These are phyloP conservation scores for Cadophora gregata DNA, from an alignment of 2,329 filamentous ascomycete species.

Conservation along the genomic window DNA sequence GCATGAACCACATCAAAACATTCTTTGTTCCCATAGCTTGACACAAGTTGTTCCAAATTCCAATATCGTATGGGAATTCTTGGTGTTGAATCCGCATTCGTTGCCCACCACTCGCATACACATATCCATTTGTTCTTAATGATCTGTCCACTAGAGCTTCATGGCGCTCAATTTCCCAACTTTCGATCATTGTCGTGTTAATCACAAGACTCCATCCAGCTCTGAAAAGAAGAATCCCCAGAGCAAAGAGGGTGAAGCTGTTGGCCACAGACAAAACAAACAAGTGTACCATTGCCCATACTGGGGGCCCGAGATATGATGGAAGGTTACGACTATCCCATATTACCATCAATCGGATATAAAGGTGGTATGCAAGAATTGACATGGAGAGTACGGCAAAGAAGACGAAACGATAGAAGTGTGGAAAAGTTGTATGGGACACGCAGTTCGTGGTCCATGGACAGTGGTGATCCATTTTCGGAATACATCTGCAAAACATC, in stretches of 20 bases:
- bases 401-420: slow-evolving; percentile 80
- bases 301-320: slow-evolving; percentile 73
- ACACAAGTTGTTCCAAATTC: slow-evolving; percentile 74
- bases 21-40: slow-evolving; percentile 78
- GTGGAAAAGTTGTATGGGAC: slow-evolving; percentile 79
- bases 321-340: slow-evolving; percentile 72
- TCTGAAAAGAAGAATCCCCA: slow-evolving; percentile 69
- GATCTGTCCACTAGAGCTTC: slow-evolving; percentile 59
- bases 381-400: slow-evolving; percentile 69
- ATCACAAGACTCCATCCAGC: slow-evolving; percentile 65
- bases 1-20: slow-evolving; percentile 70
- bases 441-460: slow-evolving; percentile 87
- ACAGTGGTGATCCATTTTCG: slow-evolving; percentile 87
- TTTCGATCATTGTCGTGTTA: slow-evolving; percentile 82
- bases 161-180: slow-evolving; percentile 74
- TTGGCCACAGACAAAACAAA: slow-evolving; percentile 64
- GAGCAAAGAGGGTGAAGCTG: slow-evolving; percentile 63
- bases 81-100: slow-evolving; percentile 63
- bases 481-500: slow-evolving; percentile 61
- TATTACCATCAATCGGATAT: slow-evolving; percentile 60
- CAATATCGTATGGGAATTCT: slow-evolving; percentile 84
- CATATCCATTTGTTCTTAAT: slow-evolving; percentile 47
- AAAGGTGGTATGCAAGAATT: slow-evolving; percentile 65
- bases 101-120: slow-evolving; percentile 53
- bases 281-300: slow-evolving; percentile 63